Evolutionary conservation across 768 basidiomycete genomes (phyloP).

Genomic region (Panellus pusillus): DNA sequence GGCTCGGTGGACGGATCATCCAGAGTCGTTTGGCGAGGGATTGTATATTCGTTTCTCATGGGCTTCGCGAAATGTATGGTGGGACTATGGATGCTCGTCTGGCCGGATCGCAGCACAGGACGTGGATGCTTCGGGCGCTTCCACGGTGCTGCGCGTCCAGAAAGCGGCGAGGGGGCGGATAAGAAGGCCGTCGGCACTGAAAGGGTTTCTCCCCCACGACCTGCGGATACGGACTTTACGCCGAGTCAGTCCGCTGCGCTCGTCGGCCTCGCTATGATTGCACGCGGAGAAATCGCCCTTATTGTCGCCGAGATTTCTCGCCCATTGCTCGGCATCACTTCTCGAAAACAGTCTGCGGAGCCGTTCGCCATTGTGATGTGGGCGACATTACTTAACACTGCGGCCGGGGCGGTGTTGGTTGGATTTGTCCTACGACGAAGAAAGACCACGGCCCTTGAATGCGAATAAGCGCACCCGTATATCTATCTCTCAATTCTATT

Average conservation of each 20-base stretch:
- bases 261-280: slow-evolving; percentile 60
- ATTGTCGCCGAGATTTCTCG: slow-evolving; percentile 52
- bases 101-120: slow-evolving; percentile 24
- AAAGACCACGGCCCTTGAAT: background rate
- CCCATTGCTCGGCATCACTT: slow-evolving; percentile 25
- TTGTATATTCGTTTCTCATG: slow-evolving; percentile 62
- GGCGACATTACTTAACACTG: slow-evolving; percentile 56
- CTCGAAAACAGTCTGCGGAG: slow-evolving; percentile 31
- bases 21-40: slow-evolving; percentile 29
- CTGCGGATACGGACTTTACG: slow-evolving; percentile 6
- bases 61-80: slow-evolving; percentile 49
- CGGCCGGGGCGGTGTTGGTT: slow-evolving; percentile 40
- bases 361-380: slow-evolving; percentile 56
- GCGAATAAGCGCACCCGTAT: too few species aligned
- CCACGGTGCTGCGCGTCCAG: background rate
- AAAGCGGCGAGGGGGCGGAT: background rate
- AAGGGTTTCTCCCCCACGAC: background rate
- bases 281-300: slow-evolving; percentile 69
- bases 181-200: background rate
- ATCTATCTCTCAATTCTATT: too few species aligned
- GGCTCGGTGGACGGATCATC: slow-evolving; percentile 41
- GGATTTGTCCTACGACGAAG: slow-evolving; percentile 1
- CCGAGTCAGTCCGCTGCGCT: slow-evolving; percentile 35
- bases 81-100: slow-evolving; percentile 45
- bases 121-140: slow-evolving; percentile 16